Percentiles rank a stretch among this genome's conserved stretches.
Evolutionary conservation across 441 rosid species (phyloP).

Genomic region (Raphanus hybrid): DNA sequence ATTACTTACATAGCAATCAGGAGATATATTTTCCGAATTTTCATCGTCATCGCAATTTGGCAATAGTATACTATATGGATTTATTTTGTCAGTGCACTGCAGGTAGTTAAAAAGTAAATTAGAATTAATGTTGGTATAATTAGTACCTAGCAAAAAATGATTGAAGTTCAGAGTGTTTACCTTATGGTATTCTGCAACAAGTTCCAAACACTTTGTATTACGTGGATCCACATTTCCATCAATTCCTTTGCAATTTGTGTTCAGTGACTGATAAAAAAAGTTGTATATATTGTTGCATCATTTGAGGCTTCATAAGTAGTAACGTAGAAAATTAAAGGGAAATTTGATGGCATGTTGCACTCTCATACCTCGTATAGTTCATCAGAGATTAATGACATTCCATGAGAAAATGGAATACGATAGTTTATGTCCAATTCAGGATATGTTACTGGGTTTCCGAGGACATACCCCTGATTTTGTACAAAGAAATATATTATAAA

Average conservation of each 20-base stretch:
- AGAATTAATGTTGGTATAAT: too few relatives aligned
- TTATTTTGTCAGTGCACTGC: too few relatives aligned
- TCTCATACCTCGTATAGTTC: constrained; percentile 28
- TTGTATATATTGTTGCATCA: not conserved
- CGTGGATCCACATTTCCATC: constrained; percentile 30
- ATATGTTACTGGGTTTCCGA: constrained; percentile 14
- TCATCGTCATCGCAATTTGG: too few relatives aligned
- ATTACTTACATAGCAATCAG: too few relatives aligned
- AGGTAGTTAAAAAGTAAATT: too few relatives aligned
- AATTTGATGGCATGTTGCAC: not conserved
- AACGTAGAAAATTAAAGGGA: not conserved
- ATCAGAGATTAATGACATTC: constrained; percentile 30
- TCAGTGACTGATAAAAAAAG: not conserved
- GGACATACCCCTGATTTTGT: constrained; percentile 14
- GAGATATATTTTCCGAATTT: too few relatives aligned
- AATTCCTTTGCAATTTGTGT: too few relatives aligned
- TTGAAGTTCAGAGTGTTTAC: too few relatives aligned
- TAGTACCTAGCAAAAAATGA: too few relatives aligned
- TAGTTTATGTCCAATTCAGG: not conserved
- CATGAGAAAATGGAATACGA: constrained; percentile 15
- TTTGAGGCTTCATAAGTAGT: not conserved
- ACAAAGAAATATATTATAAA: too few relatives aligned
- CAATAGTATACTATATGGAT: too few relatives aligned
- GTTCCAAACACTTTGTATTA: constrained; percentile 47
- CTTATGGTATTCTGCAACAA: too few relatives aligned